Base-by-base conservation (phyloP, 768 basidiomycete species). In the Lepiota subincarnata region DNA sequence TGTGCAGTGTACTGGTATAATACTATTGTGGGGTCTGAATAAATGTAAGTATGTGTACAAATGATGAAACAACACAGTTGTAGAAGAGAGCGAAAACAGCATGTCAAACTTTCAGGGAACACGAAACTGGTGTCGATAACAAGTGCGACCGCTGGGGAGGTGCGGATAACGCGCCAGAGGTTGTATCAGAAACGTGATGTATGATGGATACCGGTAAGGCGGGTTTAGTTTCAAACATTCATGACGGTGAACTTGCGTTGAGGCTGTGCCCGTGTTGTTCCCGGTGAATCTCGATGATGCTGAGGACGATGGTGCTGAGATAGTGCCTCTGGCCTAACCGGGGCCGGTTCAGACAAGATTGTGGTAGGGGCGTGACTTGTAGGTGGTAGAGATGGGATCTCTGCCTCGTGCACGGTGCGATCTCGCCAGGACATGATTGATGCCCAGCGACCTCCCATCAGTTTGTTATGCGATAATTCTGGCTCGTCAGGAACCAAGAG, bases 341-440 rank as follows among this genome's bases (percentile, higher is more conserved):
- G 19, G 26, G 18, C 16, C 16, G 45, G 38, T 10, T 18, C 45
- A 14, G 46, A 54, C 11, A 48, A 34, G 11, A 48, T 10, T 11
- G 53, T 54, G 3, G 53, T 54, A 34, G 45, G 53, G 20, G 53
- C 45, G 11, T 54, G 26, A n/a, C 45, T 54, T 20, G 45, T 54
- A 2, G 53, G 53, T 7, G 53, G 53, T 24, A 54, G 35, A 19
- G 46, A 47, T 12, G 53, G 53, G 5, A 54, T 54, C n/a, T 48
- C 45, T 5, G 53, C 45, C 45, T 48, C 53, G 10, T 19, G 13
- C 11, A 48, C 24, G 4, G 38, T 19, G 10, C 53, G 46, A 48
- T 54, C 53, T 22, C 53, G 46, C 53, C 53, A 54, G 38, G 53
- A 54, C 26, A 40, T 48, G 14, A 47, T 22, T 20, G 46, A 47